These are phyloP conservation scores for Verbascum thapsus DNA, from an alignment of 257 asterid species.

Conservation along the genomic window DNA sequence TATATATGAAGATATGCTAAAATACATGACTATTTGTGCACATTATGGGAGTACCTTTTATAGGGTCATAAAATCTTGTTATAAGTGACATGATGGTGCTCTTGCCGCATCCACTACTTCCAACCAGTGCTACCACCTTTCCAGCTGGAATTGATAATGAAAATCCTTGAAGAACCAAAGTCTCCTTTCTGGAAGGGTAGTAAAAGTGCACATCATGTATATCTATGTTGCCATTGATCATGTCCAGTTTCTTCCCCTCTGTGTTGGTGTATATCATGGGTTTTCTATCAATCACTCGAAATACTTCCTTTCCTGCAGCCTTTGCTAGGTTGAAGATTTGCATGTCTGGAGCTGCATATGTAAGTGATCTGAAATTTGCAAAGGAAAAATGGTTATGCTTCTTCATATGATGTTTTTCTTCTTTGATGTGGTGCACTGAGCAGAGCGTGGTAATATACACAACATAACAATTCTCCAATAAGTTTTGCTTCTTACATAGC, in stretches of 20 bases:
- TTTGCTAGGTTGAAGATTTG: conserved; percentile 81
- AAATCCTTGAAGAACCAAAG: conserved; percentile 63
- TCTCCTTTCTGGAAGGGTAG: conserved; percentile 69
- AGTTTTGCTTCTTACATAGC: conserved; percentile 64
- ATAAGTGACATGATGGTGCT: conserved; percentile 77
- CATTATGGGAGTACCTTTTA: conserved; percentile 44
- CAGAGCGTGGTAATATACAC: not conserved
- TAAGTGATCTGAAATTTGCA: conserved; percentile 64
- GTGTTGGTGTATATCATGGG: conserved; percentile 47
- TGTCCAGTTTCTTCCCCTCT: conserved; percentile 46
- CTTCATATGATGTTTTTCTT: not conserved
- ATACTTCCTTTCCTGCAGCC: conserved; percentile 87
- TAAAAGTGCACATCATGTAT: conserved; percentile 61
- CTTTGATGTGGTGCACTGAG: conserved; percentile 13
- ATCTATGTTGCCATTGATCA: conserved; percentile 55
- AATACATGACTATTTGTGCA: conserved; percentile 8
- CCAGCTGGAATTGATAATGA: conserved; percentile 82
- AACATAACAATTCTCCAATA: not conserved
- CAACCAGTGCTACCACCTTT: conserved; percentile 72
- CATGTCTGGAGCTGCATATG: conserved; percentile 91
- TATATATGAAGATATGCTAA: conserved; percentile 6
- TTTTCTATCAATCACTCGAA: conserved; percentile 67
- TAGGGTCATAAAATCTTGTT: conserved; percentile 72
- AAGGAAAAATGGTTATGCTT: conserved; percentile 2
- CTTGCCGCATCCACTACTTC: conserved; percentile 86